These are phyloP conservation scores for Cryptosporidium tyzzeri DNA, from an alignment of 169 alveolate species.

Conservation along the genomic window DNA sequence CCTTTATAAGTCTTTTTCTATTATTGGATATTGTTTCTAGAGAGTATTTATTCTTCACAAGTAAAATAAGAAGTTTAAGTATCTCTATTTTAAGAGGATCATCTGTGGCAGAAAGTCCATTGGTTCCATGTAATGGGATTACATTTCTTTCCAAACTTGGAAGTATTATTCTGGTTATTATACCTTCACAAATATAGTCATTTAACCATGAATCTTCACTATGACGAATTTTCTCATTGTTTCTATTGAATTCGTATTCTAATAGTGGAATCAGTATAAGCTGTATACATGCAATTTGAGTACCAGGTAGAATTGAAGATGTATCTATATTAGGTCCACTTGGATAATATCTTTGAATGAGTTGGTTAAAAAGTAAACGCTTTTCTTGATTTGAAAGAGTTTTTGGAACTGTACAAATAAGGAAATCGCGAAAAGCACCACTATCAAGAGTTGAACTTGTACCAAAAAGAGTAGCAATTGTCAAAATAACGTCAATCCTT, in stretches of 20 bases:
- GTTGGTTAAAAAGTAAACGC: slow-evolving; percentile 55
- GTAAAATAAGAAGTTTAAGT: slow-evolving; percentile 40
- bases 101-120: slow-evolving; percentile 57
- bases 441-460: slow-evolving; percentile 71
- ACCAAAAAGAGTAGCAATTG: slow-evolving; percentile 75
- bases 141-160: slow-evolving; percentile 54
- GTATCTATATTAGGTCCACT: slow-evolving; percentile 59
- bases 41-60: slow-evolving; percentile 25
- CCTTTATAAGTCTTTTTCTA: slow-evolving; percentile 58
- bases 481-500: slow-evolving; percentile 66
- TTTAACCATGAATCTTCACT: slow-evolving; percentile 58
- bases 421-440: slow-evolving; percentile 71
- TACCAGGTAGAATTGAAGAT: slow-evolving; percentile 69
- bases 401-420: slow-evolving; percentile 67
- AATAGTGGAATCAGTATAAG: slow-evolving; percentile 58
- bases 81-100: slow-evolving; percentile 68
- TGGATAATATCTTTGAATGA: slow-evolving; percentile 69
- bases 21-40: slow-evolving; percentile 9
- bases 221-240: background rate
- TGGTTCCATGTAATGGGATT: slow-evolving; percentile 65
- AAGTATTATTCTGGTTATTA: slow-evolving; percentile 41
- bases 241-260: slow-evolving; percentile 47
- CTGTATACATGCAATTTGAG: slow-evolving; percentile 71
- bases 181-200: slow-evolving; percentile 57
- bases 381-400: slow-evolving; percentile 58